phyloP scores from a whole-genome alignment of 2,329 filamentous ascomycete species.

The Podosphaera fusca region DNA sequence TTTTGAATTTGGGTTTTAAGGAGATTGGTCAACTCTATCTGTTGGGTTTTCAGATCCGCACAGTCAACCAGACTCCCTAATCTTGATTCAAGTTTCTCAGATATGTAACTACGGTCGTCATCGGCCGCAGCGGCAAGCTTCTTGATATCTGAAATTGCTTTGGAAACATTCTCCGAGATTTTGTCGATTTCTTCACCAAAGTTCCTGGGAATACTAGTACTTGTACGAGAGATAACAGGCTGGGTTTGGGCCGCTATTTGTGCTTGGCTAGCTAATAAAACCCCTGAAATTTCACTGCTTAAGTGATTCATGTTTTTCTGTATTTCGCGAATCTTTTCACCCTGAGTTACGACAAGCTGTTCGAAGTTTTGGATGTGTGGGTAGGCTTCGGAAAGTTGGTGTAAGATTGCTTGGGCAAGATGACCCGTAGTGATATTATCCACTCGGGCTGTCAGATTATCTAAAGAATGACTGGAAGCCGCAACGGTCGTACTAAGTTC shows the following conservation, averaged over 20 bases:
- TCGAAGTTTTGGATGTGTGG: constrained; percentile 1
- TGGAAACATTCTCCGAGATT: neutral
- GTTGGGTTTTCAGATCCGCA: neutral
- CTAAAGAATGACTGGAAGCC: neutral
- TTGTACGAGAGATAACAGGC: neutral
- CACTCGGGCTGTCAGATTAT: neutral
- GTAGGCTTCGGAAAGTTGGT: constrained; percentile 1
- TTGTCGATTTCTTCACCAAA: neutral
- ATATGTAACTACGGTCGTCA: neutral
- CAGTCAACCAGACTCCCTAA: neutral
- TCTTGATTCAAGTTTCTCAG: neutral
- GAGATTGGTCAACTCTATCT: neutral
- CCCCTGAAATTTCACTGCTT: neutral
- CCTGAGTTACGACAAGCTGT: neutral
- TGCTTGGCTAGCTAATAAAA: neutral
- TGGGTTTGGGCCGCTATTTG: neutral
- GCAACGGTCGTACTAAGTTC: neutral
- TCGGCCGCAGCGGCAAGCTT: neutral
- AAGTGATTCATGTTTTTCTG: neutral
- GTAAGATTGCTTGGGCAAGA: constrained; percentile 1
- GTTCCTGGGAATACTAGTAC: neutral
- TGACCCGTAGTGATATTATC: constrained; percentile 1
- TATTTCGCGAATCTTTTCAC: neutral
- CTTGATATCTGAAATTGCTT: neutral
- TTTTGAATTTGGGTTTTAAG: neutral